Evolutionary conservation across 2,329 filamentous ascomycete species (phyloP), one percentile per base, ranked within the genome.

Genomic region (Thielaviopsis ethacetica): DNA sequence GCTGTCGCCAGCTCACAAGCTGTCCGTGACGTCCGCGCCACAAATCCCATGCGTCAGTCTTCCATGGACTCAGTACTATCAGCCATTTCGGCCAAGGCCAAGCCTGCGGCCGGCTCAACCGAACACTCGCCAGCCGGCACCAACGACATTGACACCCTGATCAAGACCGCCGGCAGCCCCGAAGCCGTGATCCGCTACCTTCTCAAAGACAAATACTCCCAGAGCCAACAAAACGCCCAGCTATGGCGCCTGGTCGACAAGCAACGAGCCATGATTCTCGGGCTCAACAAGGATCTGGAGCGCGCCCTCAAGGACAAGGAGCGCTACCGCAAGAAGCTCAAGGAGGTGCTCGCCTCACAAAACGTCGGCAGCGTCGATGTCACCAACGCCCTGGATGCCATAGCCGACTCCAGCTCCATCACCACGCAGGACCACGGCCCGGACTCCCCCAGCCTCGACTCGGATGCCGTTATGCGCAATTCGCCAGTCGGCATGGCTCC

Each of bases 181-280:
- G 91, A 98, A 68, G 88, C 87, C 5, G 86, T 94, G 5, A 88
- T 98, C 62, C 81, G 89, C 65, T 88, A 93, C 66, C 74, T 98
- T 55, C 73, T 96, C 63, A 94, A 88, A 68, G 93, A 98, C 68
- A 97, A 96, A 70, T 83, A 91, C 63, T 86, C 88, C 54, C 86
- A 90, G 58, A 82, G 88, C 5, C 85, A 88, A 64, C 93, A 97
- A 68, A 97, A 97, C 68, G 77, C 84, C 19, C 91, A 98, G 69
- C 73, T 98, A 66, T 98, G 93, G 93, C 85, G 90, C 56, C 74
- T 98, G 53, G 90, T 98, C 55, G 91, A 97, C 70, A 97, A 98
- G 73, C 93, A 98, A 71, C 80, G 91, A 62, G 83, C 89, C 17
- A 91, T 98, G 83, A 90, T 98, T 58, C 72, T 95, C 21, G 91